phyloP scores from a whole-genome alignment of 257 asterid species.

The Solanum paucissectum region DNA sequence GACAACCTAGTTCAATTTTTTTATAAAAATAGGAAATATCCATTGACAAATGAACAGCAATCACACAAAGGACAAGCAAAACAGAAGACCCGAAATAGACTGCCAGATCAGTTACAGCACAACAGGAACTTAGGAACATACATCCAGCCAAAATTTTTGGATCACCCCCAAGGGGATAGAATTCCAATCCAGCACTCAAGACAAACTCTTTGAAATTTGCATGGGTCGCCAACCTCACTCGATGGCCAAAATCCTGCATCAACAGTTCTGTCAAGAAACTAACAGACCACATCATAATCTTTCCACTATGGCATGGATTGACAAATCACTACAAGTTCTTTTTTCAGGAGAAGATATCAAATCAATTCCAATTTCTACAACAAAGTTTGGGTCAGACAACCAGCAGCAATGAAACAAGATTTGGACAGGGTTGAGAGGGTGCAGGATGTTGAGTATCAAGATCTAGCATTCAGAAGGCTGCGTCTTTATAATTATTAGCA shows the following conservation, averaged over 20 bases:
- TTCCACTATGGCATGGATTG: not conserved
- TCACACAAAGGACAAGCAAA: not conserved
- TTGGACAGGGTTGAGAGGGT: not conserved
- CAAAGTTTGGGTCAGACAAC: not conserved
- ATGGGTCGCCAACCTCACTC: constrained; percentile 24
- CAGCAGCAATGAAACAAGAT: not conserved
- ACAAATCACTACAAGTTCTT: not conserved
- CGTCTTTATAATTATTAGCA: not conserved
- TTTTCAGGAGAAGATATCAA: not conserved
- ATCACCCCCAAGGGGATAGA: constrained; percentile 24
- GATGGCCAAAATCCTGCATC: constrained; percentile 61
- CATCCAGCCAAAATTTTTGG: constrained; percentile 42
- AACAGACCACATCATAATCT: not conserved
- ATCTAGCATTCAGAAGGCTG: not conserved
- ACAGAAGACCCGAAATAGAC: not conserved
- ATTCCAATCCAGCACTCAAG: constrained; percentile 24
- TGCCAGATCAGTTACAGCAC: not conserved
- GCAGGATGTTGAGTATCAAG: not conserved
- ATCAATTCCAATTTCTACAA: not conserved
- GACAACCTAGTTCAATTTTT: not conserved
- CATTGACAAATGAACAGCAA: not conserved
- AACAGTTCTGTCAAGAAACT: constrained; percentile 13
- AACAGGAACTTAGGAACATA: constrained; percentile 28
- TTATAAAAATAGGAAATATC: not conserved
- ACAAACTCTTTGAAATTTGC: constrained; percentile 24